Conservation (phyloP, 305 asterid genomes). For the Caryopteris hybrid region DNA sequence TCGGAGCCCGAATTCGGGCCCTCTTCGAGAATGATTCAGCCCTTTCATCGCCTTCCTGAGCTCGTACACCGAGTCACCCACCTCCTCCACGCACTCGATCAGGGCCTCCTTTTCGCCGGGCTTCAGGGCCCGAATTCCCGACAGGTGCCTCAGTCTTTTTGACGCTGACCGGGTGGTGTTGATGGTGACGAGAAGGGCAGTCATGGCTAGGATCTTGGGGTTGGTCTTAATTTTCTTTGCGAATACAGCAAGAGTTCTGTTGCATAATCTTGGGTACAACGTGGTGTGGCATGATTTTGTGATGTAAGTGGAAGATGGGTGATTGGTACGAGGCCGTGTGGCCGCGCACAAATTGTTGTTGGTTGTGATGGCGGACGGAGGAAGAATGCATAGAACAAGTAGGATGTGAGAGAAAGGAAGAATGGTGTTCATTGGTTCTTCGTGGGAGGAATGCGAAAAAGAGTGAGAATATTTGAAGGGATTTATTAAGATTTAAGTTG, state of each 20-base stretch:
- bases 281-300: slow-evolving; percentile 19
- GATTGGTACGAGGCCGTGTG: background rate
- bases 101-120: slow-evolving; percentile 8
- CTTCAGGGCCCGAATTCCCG: background rate
- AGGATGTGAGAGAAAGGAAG: background rate
- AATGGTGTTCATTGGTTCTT: background rate
- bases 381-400: too few species aligned
- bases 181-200: slow-evolving; percentile 21
- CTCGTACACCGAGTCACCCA: slow-evolving; percentile 26
- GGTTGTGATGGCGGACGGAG: too few species aligned
- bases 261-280: slow-evolving; percentile 24
- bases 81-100: slow-evolving; percentile 31
- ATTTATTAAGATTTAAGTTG: background rate
- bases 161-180: slow-evolving; percentile 7
- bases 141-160: background rate
- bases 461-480: too few species aligned
- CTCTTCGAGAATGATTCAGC: slow-evolving; percentile 5
- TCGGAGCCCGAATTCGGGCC: slow-evolving; percentile 3
- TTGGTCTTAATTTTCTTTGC: slow-evolving; percentile 5
- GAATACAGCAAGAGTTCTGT: slow-evolving; percentile 7
- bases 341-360: too few species aligned
- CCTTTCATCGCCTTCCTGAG: slow-evolving; percentile 11
- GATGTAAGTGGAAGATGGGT: slow-evolving; percentile 2
- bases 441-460: too few species aligned
- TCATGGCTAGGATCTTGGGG: slow-evolving; percentile 24